Evolutionary conservation across 228 moss, liverwort and hornwort genomes (phyloP).

Genomic region (Sphagnum magellanicum): DNA sequence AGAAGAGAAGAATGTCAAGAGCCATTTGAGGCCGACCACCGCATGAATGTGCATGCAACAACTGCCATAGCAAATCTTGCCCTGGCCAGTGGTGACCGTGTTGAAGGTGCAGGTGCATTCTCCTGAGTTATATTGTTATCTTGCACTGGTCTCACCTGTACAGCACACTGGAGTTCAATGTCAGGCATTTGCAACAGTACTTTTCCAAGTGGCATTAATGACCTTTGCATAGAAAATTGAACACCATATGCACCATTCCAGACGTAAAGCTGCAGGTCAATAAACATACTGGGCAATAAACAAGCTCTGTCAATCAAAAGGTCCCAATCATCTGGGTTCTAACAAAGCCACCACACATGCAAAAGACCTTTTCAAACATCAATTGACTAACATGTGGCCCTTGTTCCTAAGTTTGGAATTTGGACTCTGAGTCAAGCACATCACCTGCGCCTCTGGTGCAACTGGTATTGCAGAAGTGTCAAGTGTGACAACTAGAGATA

Average conservation of each 20-base stretch:
- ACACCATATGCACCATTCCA: not conserved
- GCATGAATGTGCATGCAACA: slow-evolving; percentile 82
- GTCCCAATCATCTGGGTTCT: not conserved
- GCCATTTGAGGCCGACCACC: slow-evolving; percentile 80
- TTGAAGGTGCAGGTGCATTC: slow-evolving; percentile 38
- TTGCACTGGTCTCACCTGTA: slow-evolving; percentile 51
- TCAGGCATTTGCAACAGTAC: slow-evolving; percentile 1
- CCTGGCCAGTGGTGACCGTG: slow-evolving; percentile 76
- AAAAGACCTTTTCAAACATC: not conserved
- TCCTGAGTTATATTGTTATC: slow-evolving; percentile 29
- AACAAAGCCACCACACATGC: too few species aligned
- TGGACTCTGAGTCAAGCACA: not conserved
- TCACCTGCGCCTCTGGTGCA: slow-evolving; percentile 33
- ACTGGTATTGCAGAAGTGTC: slow-evolving; percentile 57
- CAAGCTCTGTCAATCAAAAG: not conserved
- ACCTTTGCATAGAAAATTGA: not conserved
- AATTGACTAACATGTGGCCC: not conserved
- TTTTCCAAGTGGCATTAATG: slow-evolving; percentile 1
- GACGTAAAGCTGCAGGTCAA: not conserved
- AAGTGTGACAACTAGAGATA: slow-evolving; percentile 76
- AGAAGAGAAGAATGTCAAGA: slow-evolving; percentile 17
- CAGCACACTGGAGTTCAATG: not conserved
- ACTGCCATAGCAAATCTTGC: slow-evolving; percentile 85
- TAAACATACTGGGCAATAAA: not conserved
- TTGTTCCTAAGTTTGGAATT: not conserved